Evolutionary conservation across 192 early-diverging fungal genomes (phyloP).

Genomic region (Coemansia sp.): DNA sequence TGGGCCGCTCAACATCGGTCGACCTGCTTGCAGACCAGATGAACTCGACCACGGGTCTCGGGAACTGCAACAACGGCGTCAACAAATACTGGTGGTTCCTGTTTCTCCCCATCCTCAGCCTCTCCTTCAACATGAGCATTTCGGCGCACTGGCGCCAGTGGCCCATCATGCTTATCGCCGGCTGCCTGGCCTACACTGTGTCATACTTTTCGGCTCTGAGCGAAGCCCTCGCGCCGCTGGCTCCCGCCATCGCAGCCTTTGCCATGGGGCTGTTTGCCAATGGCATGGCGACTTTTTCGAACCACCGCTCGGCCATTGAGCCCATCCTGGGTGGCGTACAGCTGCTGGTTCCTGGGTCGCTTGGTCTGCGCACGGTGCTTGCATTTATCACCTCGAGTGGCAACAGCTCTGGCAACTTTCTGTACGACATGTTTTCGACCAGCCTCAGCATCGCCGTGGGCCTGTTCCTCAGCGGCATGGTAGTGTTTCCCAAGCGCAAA

Average conservation of each 20-base stretch:
- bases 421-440: conserved; percentile 59
- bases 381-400: conserved; percentile 60
- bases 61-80: conserved; percentile 35
- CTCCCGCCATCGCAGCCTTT: conserved; percentile 68
- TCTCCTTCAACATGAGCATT: conserved; percentile 60
- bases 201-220: conserved; percentile 61
- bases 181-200: conserved; percentile 67
- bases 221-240: conserved; percentile 55
- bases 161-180: conserved; percentile 66
- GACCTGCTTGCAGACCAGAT: conserved; percentile 26
- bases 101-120: conserved; percentile 56
- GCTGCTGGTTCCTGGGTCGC: conserved; percentile 76
- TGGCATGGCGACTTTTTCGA: conserved; percentile 68
- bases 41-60: conserved; percentile 15
- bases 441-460: conserved; percentile 68
- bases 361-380: conserved; percentile 66
- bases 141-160: conserved; percentile 64
- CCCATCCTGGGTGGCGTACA: conserved; percentile 79
- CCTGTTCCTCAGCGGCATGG: conserved; percentile 64
- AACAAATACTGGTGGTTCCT: conserved; percentile 58
- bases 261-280: conserved; percentile 78
- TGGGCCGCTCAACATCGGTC: conserved; percentile 38
- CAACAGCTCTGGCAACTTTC: conserved; percentile 53
- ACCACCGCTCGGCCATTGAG: conserved; percentile 68
- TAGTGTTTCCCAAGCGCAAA: conserved; percentile 58